A percentile compares a stretch with the other conserved stretches of the same genome.
Conservation (phyloP, 2,329 filamentous ascomycete genomes). For the Venturia nashicola region DNA sequence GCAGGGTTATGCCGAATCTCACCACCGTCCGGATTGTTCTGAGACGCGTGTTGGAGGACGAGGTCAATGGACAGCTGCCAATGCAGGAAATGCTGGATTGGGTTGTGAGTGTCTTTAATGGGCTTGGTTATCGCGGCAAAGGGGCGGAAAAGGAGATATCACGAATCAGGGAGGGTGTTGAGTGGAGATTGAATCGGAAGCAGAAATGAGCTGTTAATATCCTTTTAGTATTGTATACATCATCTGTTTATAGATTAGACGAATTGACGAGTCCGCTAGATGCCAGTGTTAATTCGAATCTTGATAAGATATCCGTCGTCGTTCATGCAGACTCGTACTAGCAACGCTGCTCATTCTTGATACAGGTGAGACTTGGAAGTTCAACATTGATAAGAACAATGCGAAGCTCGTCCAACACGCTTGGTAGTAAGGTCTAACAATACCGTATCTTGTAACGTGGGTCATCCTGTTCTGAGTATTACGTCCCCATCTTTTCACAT, state of each 20-base stretch:
- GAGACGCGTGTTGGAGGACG: neutral
- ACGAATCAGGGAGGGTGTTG: neutral
- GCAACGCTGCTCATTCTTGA: too few relatives aligned
- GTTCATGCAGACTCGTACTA: too few relatives aligned
- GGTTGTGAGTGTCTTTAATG: neutral
- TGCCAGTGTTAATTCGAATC: neutral
- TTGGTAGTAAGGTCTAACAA: neutral
- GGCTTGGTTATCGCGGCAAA: neutral
- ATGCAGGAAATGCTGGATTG: neutral
- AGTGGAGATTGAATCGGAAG: neutral
- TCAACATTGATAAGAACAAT: too few relatives aligned
- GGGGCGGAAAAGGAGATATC: neutral
- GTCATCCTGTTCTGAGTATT: neutral
- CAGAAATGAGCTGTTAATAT: neutral
- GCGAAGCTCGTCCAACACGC: neutral
- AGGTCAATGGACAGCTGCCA: neutral
- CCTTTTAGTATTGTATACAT: neutral
- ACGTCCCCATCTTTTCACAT: neutral
- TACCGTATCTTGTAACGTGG: neutral
- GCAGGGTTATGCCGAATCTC: constrained; percentile 1
- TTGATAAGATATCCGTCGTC: too few relatives aligned
- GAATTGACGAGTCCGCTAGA: neutral
- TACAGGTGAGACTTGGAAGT: too few relatives aligned
- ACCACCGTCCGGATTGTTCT: constrained; percentile 4
- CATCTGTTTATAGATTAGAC: neutral